phyloP scores from a whole-genome alignment of 306 rosid species.

The Acacia acuminata region DNA sequence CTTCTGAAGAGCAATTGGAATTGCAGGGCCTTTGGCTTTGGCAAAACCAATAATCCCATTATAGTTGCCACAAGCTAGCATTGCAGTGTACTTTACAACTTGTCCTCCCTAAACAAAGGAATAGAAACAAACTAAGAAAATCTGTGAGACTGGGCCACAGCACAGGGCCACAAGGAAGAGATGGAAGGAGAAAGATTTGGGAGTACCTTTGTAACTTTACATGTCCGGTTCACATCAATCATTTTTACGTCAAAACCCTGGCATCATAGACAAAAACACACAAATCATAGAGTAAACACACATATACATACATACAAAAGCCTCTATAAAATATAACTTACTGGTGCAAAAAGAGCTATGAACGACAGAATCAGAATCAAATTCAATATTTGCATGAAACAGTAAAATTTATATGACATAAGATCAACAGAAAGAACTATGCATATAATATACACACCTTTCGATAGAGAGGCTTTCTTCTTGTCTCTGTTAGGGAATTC shows the following conservation, averaged over 20 bases:
- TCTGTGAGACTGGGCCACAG: neutral
- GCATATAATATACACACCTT: conserved; percentile 48
- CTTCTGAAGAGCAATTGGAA: conserved; percentile 85
- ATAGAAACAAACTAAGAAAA: conserved; percentile 33
- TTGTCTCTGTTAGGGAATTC: conserved; percentile 82
- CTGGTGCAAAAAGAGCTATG: neutral
- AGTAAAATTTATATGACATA: neutral
- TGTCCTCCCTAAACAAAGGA: conserved; percentile 75
- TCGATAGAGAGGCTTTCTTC: conserved; percentile 80
- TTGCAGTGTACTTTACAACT: conserved; percentile 79
- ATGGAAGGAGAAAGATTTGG: conserved; percentile 14
- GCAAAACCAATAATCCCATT: conserved; percentile 89
- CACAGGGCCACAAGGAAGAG: neutral
- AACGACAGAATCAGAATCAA: conserved; percentile 15
- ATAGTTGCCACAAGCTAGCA: conserved; percentile 93
- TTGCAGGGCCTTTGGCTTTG: conserved; percentile 91
- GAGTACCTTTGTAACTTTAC: conserved; percentile 91
- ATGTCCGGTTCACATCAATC: conserved; percentile 87
- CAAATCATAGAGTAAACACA: neutral
- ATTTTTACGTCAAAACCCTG: conserved; percentile 92
- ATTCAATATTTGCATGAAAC: conserved; percentile 4
- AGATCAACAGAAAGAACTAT: neutral
- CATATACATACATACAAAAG: neutral
- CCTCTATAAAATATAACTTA: conserved; percentile 5
- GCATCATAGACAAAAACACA: conserved; percentile 37